Base-by-base conservation (phyloP, 2,329 filamentous ascomycete genomes). In the Corinectria fuckeliana region DNA sequence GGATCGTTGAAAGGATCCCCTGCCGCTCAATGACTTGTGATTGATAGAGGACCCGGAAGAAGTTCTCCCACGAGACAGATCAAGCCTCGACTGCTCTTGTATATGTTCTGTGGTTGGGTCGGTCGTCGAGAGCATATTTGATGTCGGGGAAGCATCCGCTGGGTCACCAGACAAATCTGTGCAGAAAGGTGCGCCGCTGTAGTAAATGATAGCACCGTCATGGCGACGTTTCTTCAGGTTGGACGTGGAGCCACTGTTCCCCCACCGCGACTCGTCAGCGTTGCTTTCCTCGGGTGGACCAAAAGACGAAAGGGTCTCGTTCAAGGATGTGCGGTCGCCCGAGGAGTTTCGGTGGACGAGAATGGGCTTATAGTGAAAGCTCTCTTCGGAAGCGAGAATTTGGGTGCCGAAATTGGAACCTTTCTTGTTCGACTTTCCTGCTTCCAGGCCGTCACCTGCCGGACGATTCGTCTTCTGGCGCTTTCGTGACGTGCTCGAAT, bases 191-290 rank as follows among this genome's bases (percentile, higher is more conserved):
- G 90, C 89, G 23, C 90, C 91, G 60, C 85, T 91, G 72, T 94
- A 96, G 71, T 93, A 96, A 16, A 94, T 92, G 65, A 96, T 90
- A 1, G 90, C 88, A 8, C 91, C 92, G 58, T 91, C 87, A 11
- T 87, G 82, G 0, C 80, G 82, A 23, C 83, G 83, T 72, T 83
- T 85, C 64, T 77, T 82, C 63, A 77, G 80, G 69, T 70, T 81
- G 56, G 75, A 82, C 45, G 71, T 80, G 64, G 78, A 85, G 68
- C 78, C 79, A 61, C 80, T 82, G 30, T 77, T 74, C 13, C 73
- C 78, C 77, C 78, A 82, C 48, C 77, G 72, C 0, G 82, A 84
- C 14, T 78, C 79, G 1, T 76, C 80, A 10, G 78, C 62, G 39
- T 82, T 82, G 58, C 81, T 86, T 9, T 82, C 80, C 7, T 82